Percentiles rank a stretch among this genome's conserved stretches.
Conservation (phyloP, 306 rosid species). For the Medicago arabica region DNA sequence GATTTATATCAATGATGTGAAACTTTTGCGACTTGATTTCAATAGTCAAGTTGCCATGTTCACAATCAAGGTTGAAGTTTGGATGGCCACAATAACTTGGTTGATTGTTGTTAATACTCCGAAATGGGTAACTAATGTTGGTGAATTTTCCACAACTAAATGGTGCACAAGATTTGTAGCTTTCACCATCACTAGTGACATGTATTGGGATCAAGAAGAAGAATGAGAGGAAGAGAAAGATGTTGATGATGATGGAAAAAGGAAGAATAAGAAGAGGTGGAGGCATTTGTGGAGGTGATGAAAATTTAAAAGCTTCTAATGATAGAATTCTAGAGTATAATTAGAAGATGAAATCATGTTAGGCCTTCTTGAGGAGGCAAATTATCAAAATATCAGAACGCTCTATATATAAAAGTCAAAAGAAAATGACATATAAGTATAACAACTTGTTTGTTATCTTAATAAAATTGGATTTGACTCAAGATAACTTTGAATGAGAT, state of each 20-base stretch:
- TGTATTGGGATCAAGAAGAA: slow-evolving; percentile 31
- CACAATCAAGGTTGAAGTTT: slow-evolving; percentile 48
- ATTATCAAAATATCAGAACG: neutral
- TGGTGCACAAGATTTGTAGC: slow-evolving; percentile 42
- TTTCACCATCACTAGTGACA: slow-evolving; percentile 26
- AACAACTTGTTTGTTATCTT: neutral
- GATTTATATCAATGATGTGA: slow-evolving; percentile 31
- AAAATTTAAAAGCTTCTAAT: neutral
- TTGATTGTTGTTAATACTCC: slow-evolving; percentile 30
- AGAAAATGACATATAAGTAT: slow-evolving; percentile 7
- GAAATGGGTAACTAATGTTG: slow-evolving; percentile 50
- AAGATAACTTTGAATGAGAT: neutral
- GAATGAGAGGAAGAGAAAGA: slow-evolving; percentile 38
- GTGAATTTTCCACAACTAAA: slow-evolving; percentile 48
- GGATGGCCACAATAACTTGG: slow-evolving; percentile 50
- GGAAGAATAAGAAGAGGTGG: neutral
- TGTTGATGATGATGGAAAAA: slow-evolving; percentile 24
- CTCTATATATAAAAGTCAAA: slow-evolving; percentile 29
- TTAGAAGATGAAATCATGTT: neutral
- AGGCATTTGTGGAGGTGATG: slow-evolving; percentile 18
- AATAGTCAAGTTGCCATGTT: slow-evolving; percentile 17
- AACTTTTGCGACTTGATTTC: slow-evolving; percentile 37
- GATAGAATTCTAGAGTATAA: slow-evolving; percentile 3
- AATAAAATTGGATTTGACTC: neutral
- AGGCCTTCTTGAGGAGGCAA: slow-evolving; percentile 24